These are phyloP conservation scores for Calonectria ilicicola DNA, from an alignment of 2,329 filamentous ascomycete genomes.

Conservation along the genomic window DNA sequence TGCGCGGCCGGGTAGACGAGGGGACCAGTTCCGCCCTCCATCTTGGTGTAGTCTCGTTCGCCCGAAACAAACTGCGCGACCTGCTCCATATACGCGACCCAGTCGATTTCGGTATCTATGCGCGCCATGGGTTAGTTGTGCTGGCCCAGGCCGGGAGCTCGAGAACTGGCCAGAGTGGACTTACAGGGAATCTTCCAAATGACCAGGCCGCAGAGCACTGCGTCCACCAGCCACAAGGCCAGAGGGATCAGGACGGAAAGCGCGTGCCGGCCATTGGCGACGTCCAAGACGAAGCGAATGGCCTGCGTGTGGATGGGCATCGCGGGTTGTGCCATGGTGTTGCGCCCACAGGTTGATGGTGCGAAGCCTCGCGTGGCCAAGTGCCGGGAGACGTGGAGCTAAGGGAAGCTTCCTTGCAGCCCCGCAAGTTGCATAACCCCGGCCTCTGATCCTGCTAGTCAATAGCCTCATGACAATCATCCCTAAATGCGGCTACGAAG, in stretches of 20 bases:
- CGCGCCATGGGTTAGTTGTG: slow-evolving; percentile 16
- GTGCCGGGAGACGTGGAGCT: slow-evolving; percentile 33
- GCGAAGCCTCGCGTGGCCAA: slow-evolving; percentile 26
- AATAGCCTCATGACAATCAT: not conserved
- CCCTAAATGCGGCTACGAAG: not conserved
- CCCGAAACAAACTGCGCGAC: slow-evolving; percentile 82
- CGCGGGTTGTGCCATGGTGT: slow-evolving; percentile 44
- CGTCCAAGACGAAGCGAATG: slow-evolving; percentile 51
- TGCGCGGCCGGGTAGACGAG: slow-evolving; percentile 95
- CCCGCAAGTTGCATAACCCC: slow-evolving; percentile 43
- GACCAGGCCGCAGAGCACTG: slow-evolving; percentile 77
- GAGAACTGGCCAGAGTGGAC: slow-evolving; percentile 44
- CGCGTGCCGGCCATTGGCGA: slow-evolving; percentile 61
- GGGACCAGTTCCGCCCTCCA: slow-evolving; percentile 90
- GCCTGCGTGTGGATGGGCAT: slow-evolving; percentile 42
- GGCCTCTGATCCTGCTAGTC: not conserved
- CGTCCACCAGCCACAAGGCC: slow-evolving; percentile 77
- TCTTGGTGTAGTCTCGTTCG: slow-evolving; percentile 88
- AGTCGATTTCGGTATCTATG: slow-evolving; percentile 95
- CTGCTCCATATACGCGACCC: slow-evolving; percentile 97
- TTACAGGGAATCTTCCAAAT: slow-evolving; percentile 88
- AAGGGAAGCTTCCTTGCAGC: slow-evolving; percentile 28
- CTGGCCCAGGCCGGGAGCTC: not conserved
- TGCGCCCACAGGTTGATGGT: slow-evolving; percentile 19
- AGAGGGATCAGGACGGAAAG: slow-evolving; percentile 66